Evolutionary conservation across 345 rosid genomes (phyloP).

Genomic region (Populus deltoides): DNA sequence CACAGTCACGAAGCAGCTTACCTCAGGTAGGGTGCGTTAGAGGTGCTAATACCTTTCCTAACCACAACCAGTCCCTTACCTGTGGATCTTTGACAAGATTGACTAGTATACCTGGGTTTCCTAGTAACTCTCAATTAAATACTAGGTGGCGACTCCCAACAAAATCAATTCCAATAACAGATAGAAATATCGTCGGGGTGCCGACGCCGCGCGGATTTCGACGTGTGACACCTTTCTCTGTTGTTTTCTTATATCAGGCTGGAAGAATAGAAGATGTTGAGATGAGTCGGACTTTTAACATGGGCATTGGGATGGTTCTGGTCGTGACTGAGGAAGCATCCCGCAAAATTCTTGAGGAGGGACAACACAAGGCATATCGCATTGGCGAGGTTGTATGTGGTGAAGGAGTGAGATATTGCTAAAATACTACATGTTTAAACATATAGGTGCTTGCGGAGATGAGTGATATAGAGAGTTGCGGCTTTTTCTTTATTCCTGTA

Average conservation of each 20-base stretch:
- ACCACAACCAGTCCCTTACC: too few relatives aligned
- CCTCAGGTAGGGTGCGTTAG: too few relatives aligned
- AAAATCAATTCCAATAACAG: too few relatives aligned
- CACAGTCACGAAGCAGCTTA: too few relatives aligned
- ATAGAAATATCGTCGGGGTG: too few relatives aligned
- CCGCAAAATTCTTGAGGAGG: conserved; percentile 43
- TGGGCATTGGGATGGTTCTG: conserved; percentile 94
- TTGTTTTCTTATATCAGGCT: conserved; percentile 35
- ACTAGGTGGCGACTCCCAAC: too few relatives aligned
- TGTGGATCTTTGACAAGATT: too few relatives aligned
- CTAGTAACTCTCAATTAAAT: too few relatives aligned
- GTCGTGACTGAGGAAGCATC: conserved; percentile 65
- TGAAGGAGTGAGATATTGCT: conserved; percentile 67
- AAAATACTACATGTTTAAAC: not conserved
- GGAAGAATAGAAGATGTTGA: conserved; percentile 77
- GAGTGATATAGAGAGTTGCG: not conserved
- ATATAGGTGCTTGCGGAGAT: not conserved
- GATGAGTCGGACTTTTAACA: conserved; percentile 87
- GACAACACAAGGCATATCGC: conserved; percentile 42
- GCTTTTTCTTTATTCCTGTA: not conserved
- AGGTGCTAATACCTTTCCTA: too few relatives aligned
- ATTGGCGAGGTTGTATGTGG: conserved; percentile 71
- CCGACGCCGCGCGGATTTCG: too few relatives aligned
- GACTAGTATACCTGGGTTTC: too few relatives aligned
- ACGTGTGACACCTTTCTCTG: too few relatives aligned